Base-by-base conservation (phyloP, 768 basidiomycete species). In the Artomyces pyxidatus region DNA sequence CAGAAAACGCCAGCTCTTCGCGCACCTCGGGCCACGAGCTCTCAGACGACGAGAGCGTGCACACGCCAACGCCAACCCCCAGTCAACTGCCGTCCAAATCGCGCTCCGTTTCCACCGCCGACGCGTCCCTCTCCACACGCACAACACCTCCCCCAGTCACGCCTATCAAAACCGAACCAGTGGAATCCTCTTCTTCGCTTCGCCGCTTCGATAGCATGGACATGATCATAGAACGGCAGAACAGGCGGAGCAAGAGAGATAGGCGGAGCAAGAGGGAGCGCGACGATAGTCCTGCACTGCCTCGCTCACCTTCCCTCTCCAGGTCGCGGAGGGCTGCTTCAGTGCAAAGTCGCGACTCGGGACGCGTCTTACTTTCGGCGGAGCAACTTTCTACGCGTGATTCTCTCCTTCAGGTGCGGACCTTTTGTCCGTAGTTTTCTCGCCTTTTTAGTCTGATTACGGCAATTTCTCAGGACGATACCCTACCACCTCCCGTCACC, bases 201-300 rank as follows among this genome's bases (percentile, higher is more conserved):
- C 77, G 83, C 26, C 78, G 75, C 29, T 77, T 78, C 65, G 82
- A 83, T 54, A 85, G 74, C 60, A 88, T 88, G 86, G 83, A 88
- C 53, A 68, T 77, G 67, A 77, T 88, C 37, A 75, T 88, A 52
- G 86, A 88, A 62, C 76, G 82, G 39, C 83, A 85, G 62, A 71
- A 63, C 50, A 73, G 80, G 48, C 77, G 75, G 52, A 73, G 63
- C 49, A 74, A 71, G 58, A 76, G 70, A 46, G 80, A 76, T 75
- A 77, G 60, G 74, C 68, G 44, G 42, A 52, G 17, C 48, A 68
- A 62, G 42, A 77, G 71, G 59, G 82, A 78, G 50, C 72, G 77
- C 57, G 71, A 72, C 16, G 35, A 52, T 21, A 54, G 49, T 37
- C 53, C 56, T 42, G 28, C 22, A 23, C 28, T 37, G 17, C 42